These are phyloP conservation scores for Amanita phalloides DNA, from an alignment of 768 basidiomycete species.

Conservation along the genomic window DNA sequence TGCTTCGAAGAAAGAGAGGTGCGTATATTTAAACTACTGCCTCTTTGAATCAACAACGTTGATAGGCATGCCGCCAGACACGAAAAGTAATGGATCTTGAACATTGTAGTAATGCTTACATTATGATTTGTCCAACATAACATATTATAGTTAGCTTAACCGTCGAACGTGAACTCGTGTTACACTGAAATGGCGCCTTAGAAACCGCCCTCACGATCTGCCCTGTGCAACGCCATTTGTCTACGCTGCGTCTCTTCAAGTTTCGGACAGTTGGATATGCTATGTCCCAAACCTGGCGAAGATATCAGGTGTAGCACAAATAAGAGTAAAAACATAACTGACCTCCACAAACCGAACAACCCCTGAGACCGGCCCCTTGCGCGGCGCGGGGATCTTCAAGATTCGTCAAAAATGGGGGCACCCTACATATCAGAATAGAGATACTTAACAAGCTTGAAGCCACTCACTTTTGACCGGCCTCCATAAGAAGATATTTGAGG, in stretches of 20 bases:
- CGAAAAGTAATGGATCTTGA: background rate
- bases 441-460: background rate
- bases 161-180: background rate
- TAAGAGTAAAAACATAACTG: constrained; percentile 9
- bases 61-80: background rate
- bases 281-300: constrained; percentile 52
- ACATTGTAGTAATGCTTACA: background rate
- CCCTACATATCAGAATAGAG: constrained; percentile 34
- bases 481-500: constrained; percentile 92
- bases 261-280: constrained; percentile 92
- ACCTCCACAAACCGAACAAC: constrained; percentile 97
- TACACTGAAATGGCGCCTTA: constrained; percentile 3
- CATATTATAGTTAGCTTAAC: background rate
- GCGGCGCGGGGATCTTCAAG: constrained; percentile 86
- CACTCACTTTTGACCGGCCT: constrained; percentile 91
- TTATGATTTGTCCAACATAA: background rate
- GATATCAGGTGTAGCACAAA: background rate
- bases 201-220: constrained; percentile 48
- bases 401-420: constrained; percentile 83
- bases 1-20: constrained; percentile 6
- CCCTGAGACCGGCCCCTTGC: constrained; percentile 53
- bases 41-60: background rate
- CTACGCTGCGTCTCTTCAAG: constrained; percentile 87
- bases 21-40: background rate
- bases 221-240: constrained; percentile 81